phyloP scores from a whole-genome alignment of 1,139 yeast species.

The Groenewaldozyma auringiensis region DNA sequence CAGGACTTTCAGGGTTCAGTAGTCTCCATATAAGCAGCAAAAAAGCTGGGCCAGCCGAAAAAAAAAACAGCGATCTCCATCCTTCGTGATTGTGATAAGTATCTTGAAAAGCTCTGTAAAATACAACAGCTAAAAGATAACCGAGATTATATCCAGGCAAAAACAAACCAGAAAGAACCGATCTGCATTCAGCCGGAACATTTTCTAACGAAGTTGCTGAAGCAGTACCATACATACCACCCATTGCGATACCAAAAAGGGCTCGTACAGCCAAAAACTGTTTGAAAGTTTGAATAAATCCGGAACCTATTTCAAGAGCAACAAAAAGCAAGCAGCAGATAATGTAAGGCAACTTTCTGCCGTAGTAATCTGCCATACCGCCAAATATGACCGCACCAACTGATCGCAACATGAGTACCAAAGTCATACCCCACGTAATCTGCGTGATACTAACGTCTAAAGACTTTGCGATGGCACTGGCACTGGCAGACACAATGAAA shows the following conservation, averaged over 20 bases:
- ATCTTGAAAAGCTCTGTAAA: slow-evolving; percentile 25
- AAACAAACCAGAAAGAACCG: slow-evolving; percentile 41
- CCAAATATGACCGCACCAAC: slow-evolving; percentile 56
- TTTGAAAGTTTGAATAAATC: slow-evolving; percentile 42
- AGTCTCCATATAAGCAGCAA: slow-evolving; percentile 38
- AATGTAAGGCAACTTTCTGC: slow-evolving; percentile 50
- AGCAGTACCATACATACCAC: slow-evolving; percentile 45
- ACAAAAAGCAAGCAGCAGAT: slow-evolving; percentile 38
- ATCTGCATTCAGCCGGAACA: slow-evolving; percentile 36
- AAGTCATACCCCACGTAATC: slow-evolving; percentile 51
- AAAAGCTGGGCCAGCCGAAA: slow-evolving; percentile 43
- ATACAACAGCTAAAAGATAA: slow-evolving; percentile 38
- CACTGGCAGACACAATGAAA: slow-evolving; percentile 43
- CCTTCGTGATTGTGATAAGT: slow-evolving; percentile 22
- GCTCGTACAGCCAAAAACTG: slow-evolving; percentile 49
- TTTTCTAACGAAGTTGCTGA: slow-evolving; percentile 44
- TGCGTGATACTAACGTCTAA: slow-evolving; percentile 36
- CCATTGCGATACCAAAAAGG: slow-evolving; percentile 45
- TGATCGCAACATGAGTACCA: slow-evolving; percentile 52
- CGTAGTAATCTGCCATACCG: slow-evolving; percentile 43
- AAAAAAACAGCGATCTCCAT: slow-evolving; percentile 53
- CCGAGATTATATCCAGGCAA: slow-evolving; percentile 42
- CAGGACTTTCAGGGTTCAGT: slow-evolving; percentile 34
- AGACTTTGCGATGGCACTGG: slow-evolving; percentile 38
- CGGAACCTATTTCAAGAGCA: slow-evolving; percentile 46